Conservation (phyloP, 148 eudicot species). For the Spergularia bocconei region DNA sequence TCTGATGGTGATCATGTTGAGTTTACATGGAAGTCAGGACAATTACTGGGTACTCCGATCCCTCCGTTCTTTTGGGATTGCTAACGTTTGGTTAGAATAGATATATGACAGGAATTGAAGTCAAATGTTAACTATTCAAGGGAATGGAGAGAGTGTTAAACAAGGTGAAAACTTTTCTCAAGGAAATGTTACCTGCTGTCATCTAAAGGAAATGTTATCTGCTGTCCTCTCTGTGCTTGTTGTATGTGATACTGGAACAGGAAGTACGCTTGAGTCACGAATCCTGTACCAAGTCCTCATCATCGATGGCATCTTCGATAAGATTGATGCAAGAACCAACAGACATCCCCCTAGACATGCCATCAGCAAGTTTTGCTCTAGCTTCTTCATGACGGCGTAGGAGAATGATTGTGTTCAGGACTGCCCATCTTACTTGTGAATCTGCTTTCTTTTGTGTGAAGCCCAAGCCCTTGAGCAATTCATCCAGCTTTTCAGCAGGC, state of each 20-base stretch:
- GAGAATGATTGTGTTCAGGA: conserved; percentile 70
- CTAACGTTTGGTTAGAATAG: too few relatives aligned
- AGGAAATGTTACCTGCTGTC: not conserved
- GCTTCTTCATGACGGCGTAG: conserved; percentile 85
- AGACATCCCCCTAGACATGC: conserved; percentile 80
- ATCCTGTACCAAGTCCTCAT: conserved; percentile 26
- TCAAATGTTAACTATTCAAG: too few relatives aligned
- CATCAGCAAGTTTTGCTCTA: conserved; percentile 62
- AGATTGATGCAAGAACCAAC: conserved; percentile 75
- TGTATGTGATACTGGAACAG: not conserved
- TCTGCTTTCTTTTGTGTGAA: conserved; percentile 97
- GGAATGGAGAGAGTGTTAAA: too few relatives aligned
- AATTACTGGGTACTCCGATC: too few relatives aligned
- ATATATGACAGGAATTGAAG: too few relatives aligned
- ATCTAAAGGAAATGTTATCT: not conserved
- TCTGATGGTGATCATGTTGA: too few relatives aligned
- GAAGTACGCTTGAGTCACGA: conserved; percentile 3
- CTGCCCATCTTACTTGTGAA: conserved; percentile 97
- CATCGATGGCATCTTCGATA: conserved; percentile 64
- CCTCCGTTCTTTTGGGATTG: too few relatives aligned
- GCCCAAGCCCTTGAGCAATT: conserved; percentile 63
- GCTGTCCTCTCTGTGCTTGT: not conserved
- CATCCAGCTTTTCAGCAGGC: conserved; percentile 55
- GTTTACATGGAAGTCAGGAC: too few relatives aligned
- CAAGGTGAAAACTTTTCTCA: too few relatives aligned